Base-by-base conservation (phyloP, 1,139 yeast species). In the Suhomyces terraborum region DNA sequence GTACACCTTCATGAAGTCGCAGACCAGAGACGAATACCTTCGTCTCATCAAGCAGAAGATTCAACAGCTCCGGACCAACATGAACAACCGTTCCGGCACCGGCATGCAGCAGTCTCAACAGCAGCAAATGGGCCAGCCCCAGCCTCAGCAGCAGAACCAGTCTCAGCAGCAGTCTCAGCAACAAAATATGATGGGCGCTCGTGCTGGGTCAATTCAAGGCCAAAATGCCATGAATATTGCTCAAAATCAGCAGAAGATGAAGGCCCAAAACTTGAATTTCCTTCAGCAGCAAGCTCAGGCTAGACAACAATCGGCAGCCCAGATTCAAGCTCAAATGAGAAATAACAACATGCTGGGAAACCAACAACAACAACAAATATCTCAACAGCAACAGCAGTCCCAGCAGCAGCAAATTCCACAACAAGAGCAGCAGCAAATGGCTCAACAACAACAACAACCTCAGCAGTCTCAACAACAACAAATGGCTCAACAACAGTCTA, bases 231-330 rank as follows among this genome's bases (percentile, higher is more conserved):
- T 32, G 20, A 31, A 31, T 19, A 16, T 31, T 4, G 35, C 32
- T 17, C 35, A 32, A 27, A 27, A 32, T 14, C 42, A 38, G 22
- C 42, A 41, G 37, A 72, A 69, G 43, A 54, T 63, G 47, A 49
- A 49, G 45, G 43, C 54, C 13, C 57, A 52, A 36, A 53, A 46
- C 38, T 47, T 54, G 49, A 58, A 54, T 43, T 64, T 74, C 50
- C 55, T 75, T 47, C 77, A 74, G 43, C 79, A 75, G 47, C 80
- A 75, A 51, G 74, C 77, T 4, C 79, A 73, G 51, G 76, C 74
- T 1, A 64, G 78, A 51, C 79, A 70, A 45, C 78, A 73, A 42
- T 52, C 63, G 2, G 67, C 65, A n/a, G 67, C 66, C 6, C 67
- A 62, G 41, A 58, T 62, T 38, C 69, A 62, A 38, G 64, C 66